A percentile compares a stretch with the other conserved stretches of the same genome.
Evolutionary conservation across 2,329 filamentous ascomycete genomes (phyloP).

Genomic region (Thelonectria rubi): DNA sequence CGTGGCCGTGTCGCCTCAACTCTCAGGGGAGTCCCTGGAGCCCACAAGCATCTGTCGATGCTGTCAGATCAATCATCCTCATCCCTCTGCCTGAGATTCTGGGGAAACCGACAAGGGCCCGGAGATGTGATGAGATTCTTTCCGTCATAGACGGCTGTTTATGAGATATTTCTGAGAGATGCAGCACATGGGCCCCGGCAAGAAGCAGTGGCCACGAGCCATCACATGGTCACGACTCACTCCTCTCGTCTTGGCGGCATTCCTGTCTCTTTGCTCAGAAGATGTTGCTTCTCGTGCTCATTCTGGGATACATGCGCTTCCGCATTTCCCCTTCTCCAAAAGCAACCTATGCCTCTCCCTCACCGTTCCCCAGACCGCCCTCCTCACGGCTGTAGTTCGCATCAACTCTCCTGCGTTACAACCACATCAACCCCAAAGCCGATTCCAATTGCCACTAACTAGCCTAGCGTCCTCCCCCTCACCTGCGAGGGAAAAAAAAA

Average conservation of each 20-base stretch:
- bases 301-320: background rate
- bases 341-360: background rate
- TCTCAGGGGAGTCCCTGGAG: background rate
- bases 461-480: conserved; percentile 1
- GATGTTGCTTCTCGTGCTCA: too few relatives aligned
- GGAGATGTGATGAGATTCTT: background rate
- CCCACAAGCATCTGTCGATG: background rate
- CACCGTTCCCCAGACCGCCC: background rate
- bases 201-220: background rate
- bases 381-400: background rate
- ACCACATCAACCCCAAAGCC: background rate
- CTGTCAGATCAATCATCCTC: background rate
- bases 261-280: background rate
- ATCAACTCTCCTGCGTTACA: background rate
- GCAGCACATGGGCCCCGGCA: background rate
- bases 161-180: background rate
- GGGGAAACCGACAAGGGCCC: background rate
- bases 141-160: background rate
- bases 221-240: background rate
- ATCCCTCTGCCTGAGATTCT: background rate
- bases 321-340: background rate
- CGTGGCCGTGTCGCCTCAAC: background rate
- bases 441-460: background rate
- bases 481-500: background rate
- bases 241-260: background rate